Conservation (phyloP, 2,329 filamentous ascomycete species). For the Calonectria henricotiae region DNA sequence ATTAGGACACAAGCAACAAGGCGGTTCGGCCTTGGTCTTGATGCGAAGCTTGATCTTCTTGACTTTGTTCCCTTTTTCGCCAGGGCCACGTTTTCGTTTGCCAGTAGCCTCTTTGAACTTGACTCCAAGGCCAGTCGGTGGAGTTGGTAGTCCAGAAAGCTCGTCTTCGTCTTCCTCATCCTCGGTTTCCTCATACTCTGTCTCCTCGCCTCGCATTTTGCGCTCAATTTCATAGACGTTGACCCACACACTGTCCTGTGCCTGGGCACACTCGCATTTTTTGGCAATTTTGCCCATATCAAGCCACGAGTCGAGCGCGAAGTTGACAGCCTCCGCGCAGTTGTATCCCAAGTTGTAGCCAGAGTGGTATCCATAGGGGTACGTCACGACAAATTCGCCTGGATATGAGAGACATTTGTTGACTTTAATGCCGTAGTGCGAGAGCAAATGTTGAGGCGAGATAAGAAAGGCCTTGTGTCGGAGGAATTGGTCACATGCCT, state of each 20-base stretch:
- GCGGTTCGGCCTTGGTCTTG: conserved; percentile 80
- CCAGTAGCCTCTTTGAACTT: conserved; percentile 74
- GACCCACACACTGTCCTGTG: conserved; percentile 98
- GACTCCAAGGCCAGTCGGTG: conserved; percentile 81
- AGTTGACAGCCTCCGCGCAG: conserved; percentile 98
- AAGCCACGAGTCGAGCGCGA: conserved; percentile 95
- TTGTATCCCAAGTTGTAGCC: conserved; percentile 99
- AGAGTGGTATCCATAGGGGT: conserved; percentile 98
- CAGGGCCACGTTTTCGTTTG: conserved; percentile 72
- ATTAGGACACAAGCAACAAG: conserved; percentile 94
- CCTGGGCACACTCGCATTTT: conserved; percentile 95
- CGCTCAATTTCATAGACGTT: conserved; percentile 97
- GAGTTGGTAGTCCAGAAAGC: conserved; percentile 82
- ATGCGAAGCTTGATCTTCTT: conserved; percentile 87
- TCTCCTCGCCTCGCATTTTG: conserved; percentile 90
- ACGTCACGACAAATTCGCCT: conserved; percentile 98
- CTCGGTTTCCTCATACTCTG: conserved; percentile 86
- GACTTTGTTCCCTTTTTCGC: conserved; percentile 62
- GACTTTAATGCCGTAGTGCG: conserved; percentile 94
- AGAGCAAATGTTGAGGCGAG: conserved; percentile 88
- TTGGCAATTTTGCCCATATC: conserved; percentile 96
- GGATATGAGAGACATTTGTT: conserved; percentile 97
- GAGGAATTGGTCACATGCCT: conserved; percentile 95
- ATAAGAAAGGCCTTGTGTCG: conserved; percentile 98
- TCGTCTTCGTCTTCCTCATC: conserved; percentile 79